Conservation (phyloP, 1,284 basidiomycete genomes). For the Apiotrichum brassicae region DNA sequence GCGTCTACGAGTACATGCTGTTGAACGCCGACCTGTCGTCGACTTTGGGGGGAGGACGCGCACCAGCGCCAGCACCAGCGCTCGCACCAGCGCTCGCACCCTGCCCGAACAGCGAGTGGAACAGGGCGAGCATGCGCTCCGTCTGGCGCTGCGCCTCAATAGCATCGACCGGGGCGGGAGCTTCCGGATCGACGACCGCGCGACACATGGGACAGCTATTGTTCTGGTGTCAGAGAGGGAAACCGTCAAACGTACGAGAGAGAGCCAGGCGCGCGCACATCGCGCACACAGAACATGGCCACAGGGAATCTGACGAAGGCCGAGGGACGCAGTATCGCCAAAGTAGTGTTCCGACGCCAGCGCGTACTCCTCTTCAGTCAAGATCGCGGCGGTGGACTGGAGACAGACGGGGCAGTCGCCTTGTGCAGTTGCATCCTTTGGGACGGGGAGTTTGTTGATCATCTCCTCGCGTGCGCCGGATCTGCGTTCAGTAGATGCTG, state of each 20-base stretch:
- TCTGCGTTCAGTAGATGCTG: too few relatives aligned
- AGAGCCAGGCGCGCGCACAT: slow-evolving; percentile 15
- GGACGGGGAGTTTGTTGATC: too few relatives aligned
- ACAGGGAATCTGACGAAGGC: slow-evolving; percentile 17
- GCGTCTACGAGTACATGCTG: slow-evolving; percentile 15
- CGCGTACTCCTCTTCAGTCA: slow-evolving; percentile 24
- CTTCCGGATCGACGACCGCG: slow-evolving; percentile 11
- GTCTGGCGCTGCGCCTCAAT: slow-evolving; percentile 15
- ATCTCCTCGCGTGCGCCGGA: too few relatives aligned
- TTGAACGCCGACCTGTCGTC: slow-evolving; percentile 31
- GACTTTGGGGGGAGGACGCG: background rate
- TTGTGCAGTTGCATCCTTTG: too few relatives aligned
- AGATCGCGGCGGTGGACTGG: slow-evolving; percentile 12
- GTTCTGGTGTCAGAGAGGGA: too few relatives aligned
- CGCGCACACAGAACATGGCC: slow-evolving; percentile 20
- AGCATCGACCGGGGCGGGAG: background rate
- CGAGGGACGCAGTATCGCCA: slow-evolving; percentile 12
- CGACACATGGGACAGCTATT: slow-evolving; percentile 22
- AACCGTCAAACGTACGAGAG: slow-evolving; percentile 12
- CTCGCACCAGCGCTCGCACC: background rate
- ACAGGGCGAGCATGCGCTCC: slow-evolving; percentile 17
- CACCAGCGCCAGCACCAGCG: background rate
- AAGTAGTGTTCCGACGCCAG: slow-evolving; percentile 18
- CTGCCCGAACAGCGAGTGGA: slow-evolving; percentile 16
- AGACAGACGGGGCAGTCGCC: slow-evolving; percentile 19